Percentiles rank a stretch among this genome's conserved stretches.
Conservation (phyloP, 495 filamentous ascomycete species). For the Neurospora pannonica region DNA sequence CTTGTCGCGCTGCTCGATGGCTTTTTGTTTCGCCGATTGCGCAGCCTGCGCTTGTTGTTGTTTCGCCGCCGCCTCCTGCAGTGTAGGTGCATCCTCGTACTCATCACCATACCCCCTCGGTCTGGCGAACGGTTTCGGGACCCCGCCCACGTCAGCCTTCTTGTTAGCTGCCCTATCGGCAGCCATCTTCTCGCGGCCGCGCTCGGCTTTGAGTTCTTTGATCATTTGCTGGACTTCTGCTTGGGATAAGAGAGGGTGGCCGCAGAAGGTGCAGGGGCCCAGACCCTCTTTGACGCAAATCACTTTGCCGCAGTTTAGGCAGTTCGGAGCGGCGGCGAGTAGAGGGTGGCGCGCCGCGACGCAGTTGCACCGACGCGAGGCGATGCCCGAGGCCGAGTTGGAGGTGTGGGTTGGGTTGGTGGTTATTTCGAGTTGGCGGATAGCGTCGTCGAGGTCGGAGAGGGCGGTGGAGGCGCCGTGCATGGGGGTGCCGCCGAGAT, state of each 20-base stretch:
- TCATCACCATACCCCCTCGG: constrained; percentile 28
- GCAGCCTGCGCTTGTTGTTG: not conserved
- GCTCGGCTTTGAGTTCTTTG: constrained; percentile 71
- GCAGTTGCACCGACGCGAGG: constrained; percentile 67
- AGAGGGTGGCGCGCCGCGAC: constrained; percentile 78
- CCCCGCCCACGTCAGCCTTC: constrained; percentile 51
- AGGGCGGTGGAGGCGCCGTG: constrained; percentile 67
- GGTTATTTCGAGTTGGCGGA: constrained; percentile 78
- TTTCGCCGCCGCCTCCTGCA: not conserved
- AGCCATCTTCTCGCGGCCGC: constrained; percentile 75
- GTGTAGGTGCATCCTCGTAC: constrained; percentile 13
- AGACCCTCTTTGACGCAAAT: constrained; percentile 90
- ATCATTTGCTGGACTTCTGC: constrained; percentile 78
- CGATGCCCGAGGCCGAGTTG: constrained; percentile 29
- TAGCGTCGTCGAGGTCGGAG: constrained; percentile 79
- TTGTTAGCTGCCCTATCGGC: constrained; percentile 60
- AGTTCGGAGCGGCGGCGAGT: constrained; percentile 82
- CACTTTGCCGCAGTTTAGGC: constrained; percentile 89
- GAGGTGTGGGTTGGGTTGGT: constrained; percentile 66
- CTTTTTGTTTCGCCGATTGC: constrained; percentile 35
- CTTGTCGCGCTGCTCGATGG: constrained; percentile 71
- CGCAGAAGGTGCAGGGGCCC: constrained; percentile 91
- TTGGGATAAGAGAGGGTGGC: constrained; percentile 56
- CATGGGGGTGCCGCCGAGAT: constrained; percentile 67
- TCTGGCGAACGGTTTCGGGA: constrained; percentile 38